Conservation (phyloP, 169 alveolate species). For the Plasmodium adleri region DNA sequence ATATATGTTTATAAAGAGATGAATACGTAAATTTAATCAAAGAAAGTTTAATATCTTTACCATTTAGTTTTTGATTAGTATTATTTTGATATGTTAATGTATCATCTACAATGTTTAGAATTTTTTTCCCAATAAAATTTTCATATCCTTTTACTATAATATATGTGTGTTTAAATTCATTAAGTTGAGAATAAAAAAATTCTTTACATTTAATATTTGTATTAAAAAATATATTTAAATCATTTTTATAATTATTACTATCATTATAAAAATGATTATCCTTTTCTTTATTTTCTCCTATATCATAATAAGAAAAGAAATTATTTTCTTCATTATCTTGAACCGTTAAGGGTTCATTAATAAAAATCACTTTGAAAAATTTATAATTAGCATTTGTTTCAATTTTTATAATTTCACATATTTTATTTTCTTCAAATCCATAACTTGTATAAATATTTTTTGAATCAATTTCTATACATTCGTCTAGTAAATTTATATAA, state of each 20-base stretch:
- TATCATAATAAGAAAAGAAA: not conserved
- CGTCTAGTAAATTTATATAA: constrained; percentile 51
- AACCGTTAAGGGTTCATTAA: constrained; percentile 52
- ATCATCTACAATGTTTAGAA: constrained; percentile 47
- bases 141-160: constrained; percentile 73
- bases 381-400: constrained; percentile 68
- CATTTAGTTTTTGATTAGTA: constrained; percentile 13
- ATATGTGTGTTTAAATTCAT: constrained; percentile 34
- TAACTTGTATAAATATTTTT: constrained; percentile 40
- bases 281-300: constrained; percentile 10
- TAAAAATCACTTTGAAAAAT: constrained; percentile 58
- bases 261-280: not conserved
- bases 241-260: constrained; percentile 24
- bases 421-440: constrained; percentile 70
- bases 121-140: constrained; percentile 72
- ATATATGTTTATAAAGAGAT: constrained; percentile 35
- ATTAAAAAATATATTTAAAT: constrained; percentile 27
- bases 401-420: constrained; percentile 63
- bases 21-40: constrained; percentile 57
- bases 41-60: constrained; percentile 35
- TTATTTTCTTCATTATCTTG: constrained; percentile 5
- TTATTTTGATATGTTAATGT: constrained; percentile 55
- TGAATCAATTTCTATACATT: constrained; percentile 67
- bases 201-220: constrained; percentile 31
- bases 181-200: constrained; percentile 31